A percentile compares a stretch with the other conserved stretches of the same genome.
phyloP scores from a whole-genome alignment of 2,329 filamentous ascomycete species.

The Colletotrichum musicola region DNA sequence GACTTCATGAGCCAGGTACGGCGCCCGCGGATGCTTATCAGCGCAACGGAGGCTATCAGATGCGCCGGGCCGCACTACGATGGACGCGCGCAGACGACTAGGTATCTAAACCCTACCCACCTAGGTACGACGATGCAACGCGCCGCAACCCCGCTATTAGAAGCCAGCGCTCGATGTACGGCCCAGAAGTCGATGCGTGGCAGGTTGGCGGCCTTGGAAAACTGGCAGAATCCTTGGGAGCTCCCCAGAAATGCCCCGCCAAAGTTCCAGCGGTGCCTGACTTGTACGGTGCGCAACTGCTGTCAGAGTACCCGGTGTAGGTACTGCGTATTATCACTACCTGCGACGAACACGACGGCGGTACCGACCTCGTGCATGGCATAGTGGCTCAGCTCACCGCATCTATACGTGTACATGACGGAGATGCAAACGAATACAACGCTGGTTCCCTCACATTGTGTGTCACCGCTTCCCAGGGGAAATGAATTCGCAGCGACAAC shows the following conservation, averaged over 20 bases:
- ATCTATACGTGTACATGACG: slow-evolving; percentile 1
- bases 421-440: neutral
- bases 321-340: neutral
- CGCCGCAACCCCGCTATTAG: neutral
- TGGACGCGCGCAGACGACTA: too few relatives aligned
- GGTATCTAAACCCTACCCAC: too few relatives aligned
- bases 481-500: neutral
- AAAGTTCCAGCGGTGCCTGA: slow-evolving; percentile 23
- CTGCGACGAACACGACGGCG: neutral
- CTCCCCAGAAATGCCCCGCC: slow-evolving; percentile 14
- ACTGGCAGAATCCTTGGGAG: slow-evolving; percentile 25
- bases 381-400: slow-evolving; percentile 4
- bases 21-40: too few relatives aligned
- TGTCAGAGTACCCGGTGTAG: neutral
- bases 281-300: neutral
- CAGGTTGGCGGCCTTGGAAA: slow-evolving; percentile 2
- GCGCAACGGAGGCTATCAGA: too few relatives aligned
- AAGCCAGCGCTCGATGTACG: slow-evolving; percentile 3
- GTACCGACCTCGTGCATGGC: neutral
- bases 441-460: neutral
- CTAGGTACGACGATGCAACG: neutral
- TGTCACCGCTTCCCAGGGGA: neutral
- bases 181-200: slow-evolving; percentile 13
- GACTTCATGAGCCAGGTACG: too few relatives aligned
- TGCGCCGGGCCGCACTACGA: too few relatives aligned